These are phyloP conservation scores for Monosporascus sp. DNA, from an alignment of 2,329 filamentous ascomycete species.

Conservation along the genomic window DNA sequence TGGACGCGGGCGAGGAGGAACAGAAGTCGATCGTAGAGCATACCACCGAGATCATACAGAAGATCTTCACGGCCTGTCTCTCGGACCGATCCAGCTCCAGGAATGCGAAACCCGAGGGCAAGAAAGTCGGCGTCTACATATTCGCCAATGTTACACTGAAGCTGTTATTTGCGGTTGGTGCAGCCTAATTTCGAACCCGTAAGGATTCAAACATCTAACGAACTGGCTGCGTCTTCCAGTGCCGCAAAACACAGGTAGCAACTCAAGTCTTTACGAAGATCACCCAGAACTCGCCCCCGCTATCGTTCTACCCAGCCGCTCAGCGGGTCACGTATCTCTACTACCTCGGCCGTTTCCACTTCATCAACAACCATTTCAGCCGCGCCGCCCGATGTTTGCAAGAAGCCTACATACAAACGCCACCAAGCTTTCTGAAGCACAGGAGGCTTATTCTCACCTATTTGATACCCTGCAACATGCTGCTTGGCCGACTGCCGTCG, in stretches of 20 bases:
- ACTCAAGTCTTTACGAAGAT: slow-evolving; percentile 90
- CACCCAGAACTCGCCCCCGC: slow-evolving; percentile 72
- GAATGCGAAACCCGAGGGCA: slow-evolving; percentile 69
- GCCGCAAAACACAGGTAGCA: slow-evolving; percentile 75
- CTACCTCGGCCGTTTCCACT: slow-evolving; percentile 86
- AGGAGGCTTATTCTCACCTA: slow-evolving; percentile 76
- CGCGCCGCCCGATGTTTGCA: slow-evolving; percentile 72
- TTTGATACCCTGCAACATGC: slow-evolving; percentile 75
- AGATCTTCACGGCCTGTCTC: slow-evolving; percentile 85
- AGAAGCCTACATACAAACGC: slow-evolving; percentile 70
- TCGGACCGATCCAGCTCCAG: slow-evolving; percentile 69
- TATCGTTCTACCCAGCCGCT: slow-evolving; percentile 75
- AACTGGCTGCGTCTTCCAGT: slow-evolving; percentile 38
- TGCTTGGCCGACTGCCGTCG: slow-evolving; percentile 79
- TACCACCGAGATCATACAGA: slow-evolving; percentile 82
- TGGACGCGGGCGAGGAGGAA: slow-evolving; percentile 58
- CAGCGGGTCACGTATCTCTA: slow-evolving; percentile 92
- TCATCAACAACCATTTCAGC: slow-evolving; percentile 77
- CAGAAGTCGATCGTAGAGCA: slow-evolving; percentile 78
- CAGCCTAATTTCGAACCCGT: not conserved
- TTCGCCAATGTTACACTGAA: slow-evolving; percentile 89
- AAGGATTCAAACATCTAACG: not conserved
- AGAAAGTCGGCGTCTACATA: slow-evolving; percentile 82
- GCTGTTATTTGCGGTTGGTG: slow-evolving; percentile 70
- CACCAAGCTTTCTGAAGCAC: slow-evolving; percentile 60